phyloP scores from a whole-genome alignment of 805 yeast genomes.

The Starmerella powellii region DNA sequence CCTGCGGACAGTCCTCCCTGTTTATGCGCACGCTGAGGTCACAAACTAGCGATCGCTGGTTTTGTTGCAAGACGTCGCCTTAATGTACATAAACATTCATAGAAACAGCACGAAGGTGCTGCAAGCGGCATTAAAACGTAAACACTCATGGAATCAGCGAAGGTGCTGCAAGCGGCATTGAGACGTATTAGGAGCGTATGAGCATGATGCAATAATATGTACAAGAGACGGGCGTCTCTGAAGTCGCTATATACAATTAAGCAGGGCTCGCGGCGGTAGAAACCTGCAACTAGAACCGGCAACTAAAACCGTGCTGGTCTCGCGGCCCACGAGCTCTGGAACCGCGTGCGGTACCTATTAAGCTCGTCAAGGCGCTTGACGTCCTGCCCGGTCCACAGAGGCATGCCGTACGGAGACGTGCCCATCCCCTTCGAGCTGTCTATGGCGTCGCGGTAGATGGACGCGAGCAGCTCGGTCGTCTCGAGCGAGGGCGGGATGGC shows the following conservation, averaged over 20 bases:
- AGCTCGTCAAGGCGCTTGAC: slow-evolving; percentile 22
- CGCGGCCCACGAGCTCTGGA: slow-evolving; percentile 18
- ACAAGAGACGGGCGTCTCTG: no score
- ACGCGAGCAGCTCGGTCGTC: slow-evolving; percentile 27
- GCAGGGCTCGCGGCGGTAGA: no score
- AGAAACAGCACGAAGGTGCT: no score
- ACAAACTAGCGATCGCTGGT: no score
- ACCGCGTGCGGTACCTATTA: slow-evolving; percentile 21
- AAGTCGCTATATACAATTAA: no score
- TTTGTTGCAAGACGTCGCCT: not conserved
- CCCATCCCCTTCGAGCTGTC: slow-evolving; percentile 23
- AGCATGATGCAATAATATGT: no score
- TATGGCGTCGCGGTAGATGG: slow-evolving; percentile 23
- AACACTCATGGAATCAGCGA: no score
- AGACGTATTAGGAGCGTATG: no score
- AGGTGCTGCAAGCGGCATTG: no score
- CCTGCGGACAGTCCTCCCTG: slow-evolving; percentile 3
- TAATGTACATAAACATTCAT: not conserved
- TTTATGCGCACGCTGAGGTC: no score
- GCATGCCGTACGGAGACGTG: slow-evolving; percentile 19
- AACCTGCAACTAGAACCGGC: no score
- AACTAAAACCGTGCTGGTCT: slow-evolving; percentile 1
- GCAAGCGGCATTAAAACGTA: no score
- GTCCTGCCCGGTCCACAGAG: slow-evolving; percentile 27
- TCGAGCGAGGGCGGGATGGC: slow-evolving; percentile 31